Evolutionary conservation across 495 filamentous ascomycete species (phyloP), one percentile per base, ranked within the genome.

Genomic region (Collariella sp.): DNA sequence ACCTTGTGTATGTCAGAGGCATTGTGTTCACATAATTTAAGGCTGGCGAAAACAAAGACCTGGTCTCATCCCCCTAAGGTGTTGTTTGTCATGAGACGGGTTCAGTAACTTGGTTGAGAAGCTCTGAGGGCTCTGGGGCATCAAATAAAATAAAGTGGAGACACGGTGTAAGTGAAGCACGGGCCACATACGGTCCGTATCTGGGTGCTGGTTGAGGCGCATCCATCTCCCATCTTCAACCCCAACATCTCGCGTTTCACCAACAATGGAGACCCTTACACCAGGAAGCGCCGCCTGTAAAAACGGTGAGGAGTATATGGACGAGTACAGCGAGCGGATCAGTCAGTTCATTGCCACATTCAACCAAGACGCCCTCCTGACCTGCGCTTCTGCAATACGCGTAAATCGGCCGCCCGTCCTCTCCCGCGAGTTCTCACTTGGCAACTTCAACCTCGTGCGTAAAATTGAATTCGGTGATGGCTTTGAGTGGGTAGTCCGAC

Each of bases 11-110:
- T 15, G 62, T 52, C 50, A 64, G 26, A 24, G 63, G 35, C 69
- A 71, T 71, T 54, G 50, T 57, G 29, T 45, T 65, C 55, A 62
- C 62, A 66, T 67, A 24, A 40, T 54, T 55, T 36, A 19, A 34
- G 22, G 20, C 39, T 22, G 16, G 42, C 13, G 26, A 16, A 20
- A 24, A 36, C 9, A 40, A 36, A 38, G 5, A 16, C 9, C 12
- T 40, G 34, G 34, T 7, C 18, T 48, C 39, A 59, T 33, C 11
- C 18, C 15, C 31, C 18, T 20, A 34, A 16, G 34, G 19, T n/a
- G 42, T 23, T 41, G 55, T 33, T 51, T 33, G 47, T 51, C 40
- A 56, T 24, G 36, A 20, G 19, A 2, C 18, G 23, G 13, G 15
- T 11, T 29, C n/a, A n/a, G n/a, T 19, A 3, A 9, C 11, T 5